These are phyloP conservation scores for Scutellaria galericulata DNA, from an alignment of 257 asterid genomes.

Conservation along the genomic window DNA sequence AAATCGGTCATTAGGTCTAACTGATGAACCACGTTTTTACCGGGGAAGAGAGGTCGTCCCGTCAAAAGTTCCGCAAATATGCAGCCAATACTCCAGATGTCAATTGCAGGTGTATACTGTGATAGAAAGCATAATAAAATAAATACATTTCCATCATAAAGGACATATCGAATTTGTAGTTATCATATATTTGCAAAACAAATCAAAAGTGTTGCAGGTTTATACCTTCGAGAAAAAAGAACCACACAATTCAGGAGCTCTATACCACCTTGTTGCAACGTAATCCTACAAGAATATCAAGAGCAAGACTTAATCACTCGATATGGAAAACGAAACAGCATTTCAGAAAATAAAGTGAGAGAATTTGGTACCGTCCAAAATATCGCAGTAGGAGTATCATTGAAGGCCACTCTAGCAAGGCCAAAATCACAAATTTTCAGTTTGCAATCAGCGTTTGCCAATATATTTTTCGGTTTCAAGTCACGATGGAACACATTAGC, in stretches of 20 bases:
- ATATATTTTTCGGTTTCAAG: slow-evolving; percentile 61
- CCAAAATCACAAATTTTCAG: slow-evolving; percentile 68
- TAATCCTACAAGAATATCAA: slow-evolving; percentile 66
- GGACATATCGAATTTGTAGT: background rate
- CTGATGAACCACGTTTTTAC: slow-evolving; percentile 96
- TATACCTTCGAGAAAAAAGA: slow-evolving; percentile 97
- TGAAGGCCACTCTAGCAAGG: slow-evolving; percentile 68
- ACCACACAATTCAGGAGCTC: slow-evolving; percentile 98
- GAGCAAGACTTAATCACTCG: background rate
- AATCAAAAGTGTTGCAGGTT: background rate
- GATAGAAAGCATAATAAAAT: slow-evolving; percentile 24
- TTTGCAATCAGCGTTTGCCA: slow-evolving; percentile 73
- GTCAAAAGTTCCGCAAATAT: slow-evolving; percentile 92
- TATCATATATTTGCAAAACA: slow-evolving; percentile 7
- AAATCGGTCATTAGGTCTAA: slow-evolving; percentile 94
- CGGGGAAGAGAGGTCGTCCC: slow-evolving; percentile 94
- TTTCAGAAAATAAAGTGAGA: background rate
- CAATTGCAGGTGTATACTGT: slow-evolving; percentile 98
- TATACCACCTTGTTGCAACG: slow-evolving; percentile 96
- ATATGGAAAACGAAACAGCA: background rate
- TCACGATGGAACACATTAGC: slow-evolving; percentile 71
- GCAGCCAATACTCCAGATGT: slow-evolving; percentile 98
- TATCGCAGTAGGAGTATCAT: slow-evolving; percentile 66
- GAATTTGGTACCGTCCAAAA: slow-evolving; percentile 59
- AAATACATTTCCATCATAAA: background rate